Base-by-base conservation (phyloP, 75 land plant genomes). In the Selaginella tamariscina region DNA sequence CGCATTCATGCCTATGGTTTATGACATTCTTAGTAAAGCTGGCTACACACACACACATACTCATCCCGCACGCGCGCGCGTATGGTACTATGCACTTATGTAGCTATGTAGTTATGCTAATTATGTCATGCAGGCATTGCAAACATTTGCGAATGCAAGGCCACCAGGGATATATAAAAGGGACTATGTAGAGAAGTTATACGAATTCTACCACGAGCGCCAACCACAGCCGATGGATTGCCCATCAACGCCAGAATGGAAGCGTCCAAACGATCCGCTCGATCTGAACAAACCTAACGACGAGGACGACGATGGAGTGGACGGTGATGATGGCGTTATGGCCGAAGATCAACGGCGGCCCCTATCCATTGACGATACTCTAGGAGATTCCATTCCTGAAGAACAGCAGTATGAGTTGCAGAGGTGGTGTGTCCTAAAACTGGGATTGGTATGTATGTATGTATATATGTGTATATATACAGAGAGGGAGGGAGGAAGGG, bases 161-260 rank as follows among this genome's bases (percentile, higher is more conserved):
- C 91, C 99, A 30, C 99, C 99, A 18, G 99, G 99, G 32, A 95
- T 95, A 9, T 95, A 95, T 72, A 95, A 95, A 69, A 76, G 65
- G 24, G 87, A 90, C 56, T 95, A 95, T 68, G 82, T 95, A 72
- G 87, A 90, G 56, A 78, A 81, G 24, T 70, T 95, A 49, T 95
- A 80, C 63, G 71, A 71, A 33, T 85, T 91, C 57, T 95, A 90
- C 74, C 83, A 95, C 78, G 99, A 95, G 57, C 81, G 74, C 29
- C 84, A 70, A 63, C 84, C 92, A 72, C 86, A 87, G 31, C 55
- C 66, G 65, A 32, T 87, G 1, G 33, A 64, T 39, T 84, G 82
- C 57, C 99, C 99, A 31, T 24, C 80, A 20, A 90, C 88, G 65
- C 99, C 99, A 15, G 99, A 95, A 64, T 95, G 99, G 99, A 95